Evolutionary conservation across 805 yeast species (phyloP).

Genomic region (Phaffomyces thermotolerans): DNA sequence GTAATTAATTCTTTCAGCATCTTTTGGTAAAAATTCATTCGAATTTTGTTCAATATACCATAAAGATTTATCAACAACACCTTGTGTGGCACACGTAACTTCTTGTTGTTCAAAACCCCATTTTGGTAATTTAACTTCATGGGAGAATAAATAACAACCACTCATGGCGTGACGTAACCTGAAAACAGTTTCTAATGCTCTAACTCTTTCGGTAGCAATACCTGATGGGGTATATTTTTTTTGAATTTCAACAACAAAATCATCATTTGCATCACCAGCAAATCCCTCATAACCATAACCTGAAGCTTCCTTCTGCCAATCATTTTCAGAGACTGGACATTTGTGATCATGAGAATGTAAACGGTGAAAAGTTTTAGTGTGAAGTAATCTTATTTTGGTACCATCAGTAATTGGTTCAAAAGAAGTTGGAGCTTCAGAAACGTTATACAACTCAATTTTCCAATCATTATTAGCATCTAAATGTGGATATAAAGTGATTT

Average conservation of each 20-base stretch:
- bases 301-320: slow-evolving; percentile 81
- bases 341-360: slow-evolving; percentile 80
- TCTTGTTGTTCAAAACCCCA: slow-evolving; percentile 86
- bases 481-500: slow-evolving; percentile 74
- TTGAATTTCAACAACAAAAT: slow-evolving; percentile 70
- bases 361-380: slow-evolving; percentile 51
- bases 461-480: slow-evolving; percentile 69
- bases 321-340: slow-evolving; percentile 65
- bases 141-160: slow-evolving; percentile 73
- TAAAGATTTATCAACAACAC: slow-evolving; percentile 48
- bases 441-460: slow-evolving; percentile 61
- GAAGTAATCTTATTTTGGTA: slow-evolving; percentile 62
- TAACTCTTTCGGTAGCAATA: slow-evolving; percentile 46
- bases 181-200: slow-evolving; percentile 64
- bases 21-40: slow-evolving; percentile 38
- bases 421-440: slow-evolving; percentile 44
- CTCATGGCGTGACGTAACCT: slow-evolving; percentile 74
- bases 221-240: slow-evolving; percentile 41
- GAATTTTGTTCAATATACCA: slow-evolving; percentile 73
- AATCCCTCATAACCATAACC: slow-evolving; percentile 73
- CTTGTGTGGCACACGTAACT: slow-evolving; percentile 72
- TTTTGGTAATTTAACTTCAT: slow-evolving; percentile 64
- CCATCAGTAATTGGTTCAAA: slow-evolving; percentile 63
- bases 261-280: slow-evolving; percentile 79
- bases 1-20: slow-evolving; percentile 47